Evolutionary conservation across 2,329 filamentous ascomycete genomes (phyloP).

Genomic region (Aurifilum marmelostoma): DNA sequence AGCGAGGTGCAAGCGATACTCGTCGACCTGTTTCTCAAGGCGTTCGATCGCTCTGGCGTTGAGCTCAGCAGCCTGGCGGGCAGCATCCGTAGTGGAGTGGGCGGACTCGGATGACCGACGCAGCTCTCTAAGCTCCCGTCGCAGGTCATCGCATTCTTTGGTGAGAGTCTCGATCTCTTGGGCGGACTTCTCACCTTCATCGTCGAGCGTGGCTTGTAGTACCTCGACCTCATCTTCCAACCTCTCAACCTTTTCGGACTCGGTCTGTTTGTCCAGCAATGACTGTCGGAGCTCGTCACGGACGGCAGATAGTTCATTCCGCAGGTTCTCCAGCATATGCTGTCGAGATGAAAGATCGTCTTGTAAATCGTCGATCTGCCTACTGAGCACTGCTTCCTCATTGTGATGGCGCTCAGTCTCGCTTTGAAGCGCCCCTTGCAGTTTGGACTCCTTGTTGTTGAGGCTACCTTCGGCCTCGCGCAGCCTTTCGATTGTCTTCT

Average conservation of each 20-base stretch:
- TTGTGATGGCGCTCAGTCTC: slow-evolving; percentile 72
- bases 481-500: slow-evolving; percentile 71
- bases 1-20: slow-evolving; percentile 70
- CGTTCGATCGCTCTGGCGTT: slow-evolving; percentile 51
- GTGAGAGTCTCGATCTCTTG: slow-evolving; percentile 49
- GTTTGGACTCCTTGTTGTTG: slow-evolving; percentile 67
- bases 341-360: slow-evolving; percentile 71
- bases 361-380: slow-evolving; percentile 76
- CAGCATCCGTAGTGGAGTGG: slow-evolving; percentile 37
- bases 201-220: slow-evolving; percentile 66
- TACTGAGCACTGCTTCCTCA: slow-evolving; percentile 70
- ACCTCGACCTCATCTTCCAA: slow-evolving; percentile 79
- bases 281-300: slow-evolving; percentile 72
- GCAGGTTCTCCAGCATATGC: slow-evolving; percentile 65
- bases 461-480: slow-evolving; percentile 69
- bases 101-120: slow-evolving; percentile 36
- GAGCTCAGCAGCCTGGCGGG: slow-evolving; percentile 41
- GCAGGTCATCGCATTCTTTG: slow-evolving; percentile 49
- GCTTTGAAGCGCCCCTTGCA: slow-evolving; percentile 70
- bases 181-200: slow-evolving; percentile 64
- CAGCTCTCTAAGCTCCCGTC: slow-evolving; percentile 46
- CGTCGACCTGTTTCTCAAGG: slow-evolving; percentile 59
- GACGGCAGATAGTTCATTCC: slow-evolving; percentile 66
- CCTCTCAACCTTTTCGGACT: slow-evolving; percentile 67
- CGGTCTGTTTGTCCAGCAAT: slow-evolving; percentile 63